A percentile compares a stretch with the other conserved stretches of the same genome.
phyloP scores from a whole-genome alignment of 805 yeast genomes.

The Priceomyces carsonii region DNA sequence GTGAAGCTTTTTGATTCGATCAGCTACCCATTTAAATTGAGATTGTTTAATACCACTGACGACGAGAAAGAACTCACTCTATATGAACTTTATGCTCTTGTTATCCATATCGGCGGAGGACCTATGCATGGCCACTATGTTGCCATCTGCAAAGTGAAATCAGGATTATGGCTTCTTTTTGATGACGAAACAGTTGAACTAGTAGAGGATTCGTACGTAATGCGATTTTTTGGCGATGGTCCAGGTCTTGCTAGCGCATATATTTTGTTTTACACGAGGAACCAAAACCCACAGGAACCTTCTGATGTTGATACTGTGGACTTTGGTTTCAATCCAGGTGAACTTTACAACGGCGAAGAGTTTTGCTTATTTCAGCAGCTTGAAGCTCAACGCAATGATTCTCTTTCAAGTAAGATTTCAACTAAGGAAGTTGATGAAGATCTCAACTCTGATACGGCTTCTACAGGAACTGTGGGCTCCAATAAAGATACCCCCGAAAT shows the following conservation, averaged over 20 bases:
- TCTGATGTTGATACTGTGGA: slow-evolving; percentile 27
- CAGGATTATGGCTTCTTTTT: slow-evolving; percentile 85
- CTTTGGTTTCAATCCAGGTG: slow-evolving; percentile 34
- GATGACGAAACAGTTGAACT: slow-evolving; percentile 95
- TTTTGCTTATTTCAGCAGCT: slow-evolving; percentile 18
- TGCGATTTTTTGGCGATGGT: slow-evolving; percentile 84
- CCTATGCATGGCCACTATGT: slow-evolving; percentile 98
- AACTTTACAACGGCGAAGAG: slow-evolving; percentile 35
- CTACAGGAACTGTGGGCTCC: slow-evolving; percentile 9
- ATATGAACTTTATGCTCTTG: slow-evolving; percentile 82
- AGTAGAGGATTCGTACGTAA: slow-evolving; percentile 79
- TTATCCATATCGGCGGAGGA: slow-evolving; percentile 95
- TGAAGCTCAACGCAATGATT: slow-evolving; percentile 11
- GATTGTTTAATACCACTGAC: slow-evolving; percentile 66
- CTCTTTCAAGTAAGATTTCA: slow-evolving; percentile 9
- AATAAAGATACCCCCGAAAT: not conserved
- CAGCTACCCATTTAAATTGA: slow-evolving; percentile 70
- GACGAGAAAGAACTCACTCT: slow-evolving; percentile 48
- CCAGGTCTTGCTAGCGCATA: slow-evolving; percentile 91
- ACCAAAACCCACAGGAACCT: slow-evolving; percentile 36
- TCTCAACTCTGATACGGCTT: slow-evolving; percentile 11
- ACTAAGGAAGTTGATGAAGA: slow-evolving; percentile 9
- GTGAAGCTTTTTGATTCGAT: slow-evolving; percentile 86
- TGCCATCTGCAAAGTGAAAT: slow-evolving; percentile 74
- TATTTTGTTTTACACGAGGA: slow-evolving; percentile 70